phyloP scores from a whole-genome alignment of 2,329 filamentous ascomycete genomes.

The Sclerotinia minor region DNA sequence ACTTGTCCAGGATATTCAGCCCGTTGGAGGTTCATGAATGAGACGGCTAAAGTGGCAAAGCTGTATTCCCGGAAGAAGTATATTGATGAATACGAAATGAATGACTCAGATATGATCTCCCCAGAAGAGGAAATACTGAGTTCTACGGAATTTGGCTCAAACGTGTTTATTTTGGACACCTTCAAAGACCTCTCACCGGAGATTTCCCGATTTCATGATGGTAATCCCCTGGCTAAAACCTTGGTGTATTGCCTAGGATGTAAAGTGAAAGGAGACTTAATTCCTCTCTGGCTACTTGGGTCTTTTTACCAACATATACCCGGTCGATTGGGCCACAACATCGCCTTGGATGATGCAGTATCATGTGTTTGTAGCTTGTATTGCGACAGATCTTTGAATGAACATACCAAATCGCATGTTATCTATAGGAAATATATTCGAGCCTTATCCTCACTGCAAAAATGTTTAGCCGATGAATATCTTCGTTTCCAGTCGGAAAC shows the following conservation, averaged over 20 bases:
- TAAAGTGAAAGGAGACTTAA: slow-evolving; percentile 23
- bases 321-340: slow-evolving; percentile 25
- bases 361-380: slow-evolving; percentile 28
- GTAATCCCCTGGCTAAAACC: slow-evolving; percentile 20
- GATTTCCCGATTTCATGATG: slow-evolving; percentile 21
- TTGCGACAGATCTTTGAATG: slow-evolving; percentile 8
- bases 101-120: neutral
- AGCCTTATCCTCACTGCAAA: slow-evolving; percentile 26
- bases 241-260: slow-evolving; percentile 28
- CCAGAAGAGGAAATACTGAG: neutral
- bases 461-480: slow-evolving; percentile 12
- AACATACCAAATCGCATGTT: slow-evolving; percentile 13
- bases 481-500: slow-evolving; percentile 26
- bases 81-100: slow-evolving; percentile 21
- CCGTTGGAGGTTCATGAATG: slow-evolving; percentile 30
- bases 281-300: slow-evolving; percentile 23
- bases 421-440: slow-evolving; percentile 25
- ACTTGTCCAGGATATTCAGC: slow-evolving; percentile 28
- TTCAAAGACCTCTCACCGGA: neutral
- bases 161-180: neutral
- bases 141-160: too few species aligned
- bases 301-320: slow-evolving; percentile 29
- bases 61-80: slow-evolving; percentile 25
- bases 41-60: slow-evolving; percentile 22
- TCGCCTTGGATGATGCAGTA: slow-evolving; percentile 30